Conservation (phyloP, 805 yeast species). For the Kodamaea jinghongensis region DNA sequence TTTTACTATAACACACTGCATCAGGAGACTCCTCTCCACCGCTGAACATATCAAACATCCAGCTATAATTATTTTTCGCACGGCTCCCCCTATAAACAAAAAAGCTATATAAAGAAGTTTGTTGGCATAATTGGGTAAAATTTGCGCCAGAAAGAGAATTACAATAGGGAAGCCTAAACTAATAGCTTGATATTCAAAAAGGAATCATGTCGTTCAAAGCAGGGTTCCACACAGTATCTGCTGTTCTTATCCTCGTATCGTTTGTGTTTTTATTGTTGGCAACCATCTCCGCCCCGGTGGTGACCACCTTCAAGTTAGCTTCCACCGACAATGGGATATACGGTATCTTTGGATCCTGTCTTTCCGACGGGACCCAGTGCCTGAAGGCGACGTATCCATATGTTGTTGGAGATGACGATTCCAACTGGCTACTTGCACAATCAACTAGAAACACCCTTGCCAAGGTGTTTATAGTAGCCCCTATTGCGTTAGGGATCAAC, state of each 20-base stretch:
- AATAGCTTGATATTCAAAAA: background rate
- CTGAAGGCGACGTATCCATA: conserved; percentile 47
- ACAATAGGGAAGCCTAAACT: background rate
- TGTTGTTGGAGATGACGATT: conserved; percentile 16
- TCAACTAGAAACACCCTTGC: conserved; percentile 51
- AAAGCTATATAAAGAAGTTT: background rate
- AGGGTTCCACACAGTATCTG: conserved; percentile 39
- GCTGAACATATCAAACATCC: too few species aligned
- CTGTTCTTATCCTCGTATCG: conserved; percentile 47
- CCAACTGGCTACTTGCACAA: conserved; percentile 49
- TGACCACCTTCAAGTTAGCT: conserved; percentile 47
- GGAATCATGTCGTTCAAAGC: conserved; percentile 16
- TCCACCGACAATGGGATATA: conserved; percentile 44
- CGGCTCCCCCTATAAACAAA: conserved; percentile 7
- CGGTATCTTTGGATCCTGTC: conserved; percentile 71
- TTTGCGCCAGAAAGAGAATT: too few species aligned
- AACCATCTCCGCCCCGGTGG: conserved; percentile 60
- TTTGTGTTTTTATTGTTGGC: conserved; percentile 63
- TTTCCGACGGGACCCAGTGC: conserved; percentile 31
- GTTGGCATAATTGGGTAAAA: too few species aligned
- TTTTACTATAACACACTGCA: too few species aligned
- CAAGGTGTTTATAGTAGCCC: conserved; percentile 55
- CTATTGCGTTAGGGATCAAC: conserved; percentile 65
- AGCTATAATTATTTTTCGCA: background rate
- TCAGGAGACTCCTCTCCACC: too few species aligned